phyloP scores from a whole-genome alignment of 108 stramenopile genomes.

The Pseudonitzschia multiseries region DNA sequence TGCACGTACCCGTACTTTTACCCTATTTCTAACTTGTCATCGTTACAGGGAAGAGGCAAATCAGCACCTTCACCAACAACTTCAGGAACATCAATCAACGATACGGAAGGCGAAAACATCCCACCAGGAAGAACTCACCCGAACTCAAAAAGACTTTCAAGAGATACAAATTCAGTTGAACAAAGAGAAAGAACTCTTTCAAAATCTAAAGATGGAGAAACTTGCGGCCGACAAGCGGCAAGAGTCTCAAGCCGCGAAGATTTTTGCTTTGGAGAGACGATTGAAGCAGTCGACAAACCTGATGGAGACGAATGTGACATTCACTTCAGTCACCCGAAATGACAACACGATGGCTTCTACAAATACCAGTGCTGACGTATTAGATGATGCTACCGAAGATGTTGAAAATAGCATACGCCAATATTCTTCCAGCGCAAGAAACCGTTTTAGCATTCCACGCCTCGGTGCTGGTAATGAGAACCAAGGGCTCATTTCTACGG shows the following conservation, averaged over 20 bases:
- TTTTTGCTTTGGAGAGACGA: constrained; percentile 3
- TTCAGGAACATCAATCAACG: constrained; percentile 3
- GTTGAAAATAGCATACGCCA: background rate
- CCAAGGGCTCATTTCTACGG: background rate
- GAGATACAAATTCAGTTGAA: background rate
- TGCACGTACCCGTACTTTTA: background rate
- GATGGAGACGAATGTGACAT: background rate
- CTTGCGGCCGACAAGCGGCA: constrained; percentile 5
- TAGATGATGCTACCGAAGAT: background rate
- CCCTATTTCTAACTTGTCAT: background rate
- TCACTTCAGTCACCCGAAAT: constrained; percentile 1
- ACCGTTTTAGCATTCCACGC: background rate
- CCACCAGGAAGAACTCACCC: background rate
- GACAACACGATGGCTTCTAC: background rate
- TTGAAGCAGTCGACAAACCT: constrained; percentile 8
- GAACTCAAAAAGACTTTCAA: constrained; percentile 7
- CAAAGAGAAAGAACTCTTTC: background rate
- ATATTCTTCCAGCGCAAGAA: background rate
- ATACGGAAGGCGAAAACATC: background rate
- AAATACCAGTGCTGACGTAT: background rate
- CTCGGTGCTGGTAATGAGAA: background rate
- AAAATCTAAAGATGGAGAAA: constrained; percentile 10
- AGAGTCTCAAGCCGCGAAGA: background rate
- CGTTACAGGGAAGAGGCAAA: constrained; percentile 5
- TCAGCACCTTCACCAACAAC: constrained; percentile 5